Conservation (phyloP, 108 stramenopile species). For the Nitzschia putrida region DNA sequence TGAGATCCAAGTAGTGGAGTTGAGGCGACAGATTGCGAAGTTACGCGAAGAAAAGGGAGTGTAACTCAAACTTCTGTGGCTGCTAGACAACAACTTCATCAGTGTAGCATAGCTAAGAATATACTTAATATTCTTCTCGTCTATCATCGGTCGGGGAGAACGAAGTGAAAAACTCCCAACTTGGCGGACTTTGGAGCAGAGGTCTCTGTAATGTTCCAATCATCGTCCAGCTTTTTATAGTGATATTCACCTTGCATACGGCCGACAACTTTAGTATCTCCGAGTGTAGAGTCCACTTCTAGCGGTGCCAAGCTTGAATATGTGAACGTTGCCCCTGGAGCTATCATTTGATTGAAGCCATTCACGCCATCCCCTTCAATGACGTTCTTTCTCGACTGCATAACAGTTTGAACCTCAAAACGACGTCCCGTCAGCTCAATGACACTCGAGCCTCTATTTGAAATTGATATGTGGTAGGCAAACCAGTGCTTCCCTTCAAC, state of each 20-base stretch:
- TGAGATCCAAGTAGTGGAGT: conserved; percentile 33
- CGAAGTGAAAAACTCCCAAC: conserved; percentile 85
- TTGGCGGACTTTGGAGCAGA: conserved; percentile 75
- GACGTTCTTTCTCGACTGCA: conserved; percentile 80
- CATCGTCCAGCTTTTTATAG: conserved; percentile 73
- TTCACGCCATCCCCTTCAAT: conserved; percentile 90
- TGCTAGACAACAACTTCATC: neutral
- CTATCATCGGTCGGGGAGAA: conserved; percentile 54
- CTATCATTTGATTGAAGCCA: conserved; percentile 88
- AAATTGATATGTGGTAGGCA: conserved; percentile 92
- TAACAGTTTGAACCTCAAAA: conserved; percentile 90
- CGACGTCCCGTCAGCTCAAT: conserved; percentile 87
- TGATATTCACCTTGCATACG: conserved; percentile 88
- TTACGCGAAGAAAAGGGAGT: conserved; percentile 56
- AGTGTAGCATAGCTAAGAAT: neutral
- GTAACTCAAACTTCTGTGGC: neutral
- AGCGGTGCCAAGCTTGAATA: conserved; percentile 89
- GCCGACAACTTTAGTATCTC: conserved; percentile 65
- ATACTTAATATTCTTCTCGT: neutral
- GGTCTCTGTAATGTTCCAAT: conserved; percentile 76
- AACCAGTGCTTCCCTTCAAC: conserved; percentile 86
- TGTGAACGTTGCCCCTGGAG: conserved; percentile 91
- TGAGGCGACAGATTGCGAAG: conserved; percentile 36
- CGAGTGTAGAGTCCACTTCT: conserved; percentile 75
- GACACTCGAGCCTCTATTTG: conserved; percentile 72